Base-by-base conservation (phyloP, 768 basidiomycete genomes). In the Trametes coccinea region DNA sequence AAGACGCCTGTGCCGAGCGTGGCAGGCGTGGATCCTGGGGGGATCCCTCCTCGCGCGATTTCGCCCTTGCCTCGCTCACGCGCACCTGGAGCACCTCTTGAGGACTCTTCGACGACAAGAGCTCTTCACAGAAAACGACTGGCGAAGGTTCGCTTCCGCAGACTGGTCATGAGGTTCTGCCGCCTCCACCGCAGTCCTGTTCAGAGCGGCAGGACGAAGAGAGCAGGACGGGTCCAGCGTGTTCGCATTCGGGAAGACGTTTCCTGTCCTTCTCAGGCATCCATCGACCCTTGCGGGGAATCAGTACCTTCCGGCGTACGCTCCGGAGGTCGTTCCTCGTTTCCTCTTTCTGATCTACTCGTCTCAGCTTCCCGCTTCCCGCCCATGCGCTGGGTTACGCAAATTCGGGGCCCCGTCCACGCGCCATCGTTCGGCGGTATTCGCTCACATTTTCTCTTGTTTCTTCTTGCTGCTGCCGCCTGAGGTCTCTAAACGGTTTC, bases 11-110 rank as follows among this genome's bases (percentile, higher is more conserved):
- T 48, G 53, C 59, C 52, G 46, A 47, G 45, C 39, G 33, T 55
- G 60, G 49, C 60, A 56, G 41, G 27, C 60, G 47, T 53, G 48
- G 59, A 53, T 31, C 53, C 53, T 55, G 53, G n/a, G 47, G 49
- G 45, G 40, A 49, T 49, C 33, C 54, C 30, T 3, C 31, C 30
- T n/a, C 44, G 16, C 46, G 47, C 50, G 27, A 46, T 55, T 17
- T 3, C 30, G 41, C 48, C 48, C 39, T 33, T 27, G 43, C 14
- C 41, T 43, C 51, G 29, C 52, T 22, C 43, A 9, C 27, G n/a
- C 41, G 33, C 33, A 43, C 48, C 39, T 14, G 31, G 40, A 30
- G 41, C 5, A 30, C 29, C 30, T 49, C 29, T 27, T 5, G 22
- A 10, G 10, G 30, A 13, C 9, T n/a, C 48, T 13, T 17, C 48